A percentile compares a stretch with the other conserved stretches of the same genome.
Conservation (phyloP, 2,329 filamentous ascomycete genomes). For the Aschersonia sp. region DNA sequence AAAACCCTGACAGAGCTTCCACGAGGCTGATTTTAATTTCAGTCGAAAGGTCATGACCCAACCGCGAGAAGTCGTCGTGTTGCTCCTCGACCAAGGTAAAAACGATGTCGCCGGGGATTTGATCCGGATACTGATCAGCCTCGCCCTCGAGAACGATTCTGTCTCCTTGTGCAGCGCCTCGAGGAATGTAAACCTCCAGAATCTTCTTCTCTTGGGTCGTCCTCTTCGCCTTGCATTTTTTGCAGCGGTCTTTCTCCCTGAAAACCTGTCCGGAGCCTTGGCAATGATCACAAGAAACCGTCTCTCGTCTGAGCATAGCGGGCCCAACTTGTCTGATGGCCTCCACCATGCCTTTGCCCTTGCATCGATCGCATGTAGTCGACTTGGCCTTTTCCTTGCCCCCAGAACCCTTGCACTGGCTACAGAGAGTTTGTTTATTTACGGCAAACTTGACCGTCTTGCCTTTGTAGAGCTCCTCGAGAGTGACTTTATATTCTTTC, state of each 20-base stretch:
- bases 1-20: constrained; percentile 81
- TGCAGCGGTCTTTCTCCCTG: constrained; percentile 95
- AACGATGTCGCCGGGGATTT: constrained; percentile 82
- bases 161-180: constrained; percentile 75
- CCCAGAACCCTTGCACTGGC: constrained; percentile 73
- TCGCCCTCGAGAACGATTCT: constrained; percentile 83
- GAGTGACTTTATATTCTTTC: constrained; percentile 75
- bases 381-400: constrained; percentile 86
- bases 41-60: constrained; percentile 71
- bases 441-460: constrained; percentile 96
- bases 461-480: constrained; percentile 96
- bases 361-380: constrained; percentile 69
- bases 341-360: constrained; percentile 63
- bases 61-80: constrained; percentile 69
- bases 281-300: constrained; percentile 69
- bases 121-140: constrained; percentile 81
- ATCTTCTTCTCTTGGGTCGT: constrained; percentile 83
- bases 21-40: constrained; percentile 67
- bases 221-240: constrained; percentile 93
- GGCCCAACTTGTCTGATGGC: constrained; percentile 73
- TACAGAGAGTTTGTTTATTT: constrained; percentile 86
- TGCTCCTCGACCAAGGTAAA: constrained; percentile 74
- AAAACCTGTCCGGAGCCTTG: constrained; percentile 72
- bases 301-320: constrained; percentile 69
- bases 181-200: constrained; percentile 88